phyloP scores from a whole-genome alignment of 306 rosid genomes.

The Cyclanthera cordifolia region DNA sequence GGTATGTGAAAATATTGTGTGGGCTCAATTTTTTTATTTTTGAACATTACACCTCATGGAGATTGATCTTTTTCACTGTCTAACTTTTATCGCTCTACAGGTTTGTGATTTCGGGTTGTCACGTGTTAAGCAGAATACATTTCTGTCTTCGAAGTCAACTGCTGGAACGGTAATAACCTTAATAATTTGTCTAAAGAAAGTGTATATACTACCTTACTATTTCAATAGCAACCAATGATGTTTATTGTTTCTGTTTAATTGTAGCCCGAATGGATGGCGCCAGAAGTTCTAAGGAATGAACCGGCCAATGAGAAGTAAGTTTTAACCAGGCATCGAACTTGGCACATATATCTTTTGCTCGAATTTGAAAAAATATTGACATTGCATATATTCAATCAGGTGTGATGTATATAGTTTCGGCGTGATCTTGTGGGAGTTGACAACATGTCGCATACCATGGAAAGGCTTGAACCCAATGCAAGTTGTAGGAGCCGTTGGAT shows the following conservation, averaged over 20 bases:
- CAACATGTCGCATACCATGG: constrained; percentile 72
- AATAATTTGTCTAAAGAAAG: neutral
- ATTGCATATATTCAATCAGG: constrained; percentile 41
- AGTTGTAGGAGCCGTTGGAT: constrained; percentile 99
- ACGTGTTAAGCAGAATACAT: constrained; percentile 83
- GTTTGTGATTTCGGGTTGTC: constrained; percentile 98
- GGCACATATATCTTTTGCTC: neutral
- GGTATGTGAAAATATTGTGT: constrained; percentile 26
- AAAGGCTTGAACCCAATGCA: constrained; percentile 98
- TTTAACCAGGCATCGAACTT: neutral
- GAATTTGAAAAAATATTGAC: constrained; percentile 1
- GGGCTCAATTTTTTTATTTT: no score
- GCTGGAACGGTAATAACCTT: constrained; percentile 85
- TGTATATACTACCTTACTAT: neutral
- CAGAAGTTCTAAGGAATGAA: constrained; percentile 89
- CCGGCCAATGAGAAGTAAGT: constrained; percentile 86
- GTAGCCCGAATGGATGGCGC: constrained; percentile 99
- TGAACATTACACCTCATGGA: no score
- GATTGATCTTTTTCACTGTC: constrained; percentile 3
- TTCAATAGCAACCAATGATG: constrained; percentile 6
- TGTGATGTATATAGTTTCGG: constrained; percentile 99
- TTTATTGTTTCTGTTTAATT: constrained; percentile 20
- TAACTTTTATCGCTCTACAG: constrained; percentile 30
- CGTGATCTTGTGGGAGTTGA: constrained; percentile 91
- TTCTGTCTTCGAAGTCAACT: constrained; percentile 86